phyloP scores from a whole-genome alignment of 352 stramenopile genomes.

The Detonula confervacea region DNA sequence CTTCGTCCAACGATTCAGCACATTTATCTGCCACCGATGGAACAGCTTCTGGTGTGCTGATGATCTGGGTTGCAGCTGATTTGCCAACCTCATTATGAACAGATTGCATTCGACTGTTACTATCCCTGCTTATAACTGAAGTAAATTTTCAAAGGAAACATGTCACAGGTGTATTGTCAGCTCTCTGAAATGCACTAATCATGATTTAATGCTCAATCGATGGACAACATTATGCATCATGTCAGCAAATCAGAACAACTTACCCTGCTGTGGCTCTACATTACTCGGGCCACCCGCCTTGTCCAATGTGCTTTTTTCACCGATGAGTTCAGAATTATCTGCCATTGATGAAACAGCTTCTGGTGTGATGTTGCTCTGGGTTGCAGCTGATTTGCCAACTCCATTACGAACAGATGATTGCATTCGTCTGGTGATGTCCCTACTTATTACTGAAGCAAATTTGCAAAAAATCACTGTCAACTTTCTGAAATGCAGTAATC shows the following conservation, averaged over 20 bases:
- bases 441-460: too few relatives aligned
- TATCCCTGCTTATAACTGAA: too few relatives aligned
- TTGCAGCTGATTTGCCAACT: slow-evolving; percentile 14
- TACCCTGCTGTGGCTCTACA: too few relatives aligned
- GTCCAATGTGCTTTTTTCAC: not conserved
- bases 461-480: too few relatives aligned
- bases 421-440: slow-evolving; percentile 23
- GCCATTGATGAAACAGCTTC: not conserved
- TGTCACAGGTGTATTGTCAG: too few relatives aligned
- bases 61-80: not conserved
- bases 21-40: not conserved
- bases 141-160: too few relatives aligned
- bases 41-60: not conserved
- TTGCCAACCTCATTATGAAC: slow-evolving; percentile 27
- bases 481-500: slow-evolving; percentile 1
- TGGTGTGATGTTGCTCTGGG: not conserved
- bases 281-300: too few relatives aligned
- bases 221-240: too few relatives aligned
- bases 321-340: not conserved
- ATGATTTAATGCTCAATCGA: too few relatives aligned
- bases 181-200: too few relatives aligned
- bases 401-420: slow-evolving; percentile 28
- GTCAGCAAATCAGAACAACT: too few relatives aligned
- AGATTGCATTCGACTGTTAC: slow-evolving; percentile 21
- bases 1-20: not conserved